Evolutionary conservation across 257 asterid species (phyloP).

Genomic region (Echium plantagineum): DNA sequence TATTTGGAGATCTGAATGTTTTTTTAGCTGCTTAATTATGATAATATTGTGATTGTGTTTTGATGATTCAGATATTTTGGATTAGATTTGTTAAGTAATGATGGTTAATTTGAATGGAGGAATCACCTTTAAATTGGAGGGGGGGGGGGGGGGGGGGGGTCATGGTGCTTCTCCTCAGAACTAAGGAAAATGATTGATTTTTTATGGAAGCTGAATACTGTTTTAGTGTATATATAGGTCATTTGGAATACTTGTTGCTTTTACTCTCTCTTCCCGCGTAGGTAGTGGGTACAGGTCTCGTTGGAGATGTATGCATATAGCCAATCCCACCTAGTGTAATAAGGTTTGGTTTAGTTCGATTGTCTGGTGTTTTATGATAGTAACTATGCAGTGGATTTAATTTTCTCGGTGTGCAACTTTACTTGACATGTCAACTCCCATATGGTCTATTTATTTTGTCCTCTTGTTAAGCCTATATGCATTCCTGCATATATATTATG

Average conservation of each 20-base stretch:
- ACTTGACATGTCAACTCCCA: not conserved
- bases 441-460: not conserved
- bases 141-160: too few relatives aligned
- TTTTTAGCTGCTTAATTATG: not conserved
- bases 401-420: not conserved
- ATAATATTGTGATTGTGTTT: not conserved
- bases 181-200: too few relatives aligned
- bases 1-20: not conserved
- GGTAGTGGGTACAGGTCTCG: too few relatives aligned
- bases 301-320: too few relatives aligned
- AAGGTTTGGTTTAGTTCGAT: too few relatives aligned
- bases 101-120: not conserved
- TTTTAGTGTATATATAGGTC: too few relatives aligned
- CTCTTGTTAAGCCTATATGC: not conserved
- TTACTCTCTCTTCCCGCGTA: too few relatives aligned
- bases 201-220: too few relatives aligned
- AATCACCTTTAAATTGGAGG: too few relatives aligned
- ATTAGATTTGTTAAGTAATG: not conserved
- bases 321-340: too few relatives aligned
- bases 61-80: not conserved
- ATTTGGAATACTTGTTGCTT: too few relatives aligned
- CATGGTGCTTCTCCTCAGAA: too few relatives aligned
- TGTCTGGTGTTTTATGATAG: not conserved
- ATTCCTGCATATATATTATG: not conserved
- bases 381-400: not conserved